Conservation (phyloP, 805 yeast species). For the Teunomyces barrocoloradensis region DNA sequence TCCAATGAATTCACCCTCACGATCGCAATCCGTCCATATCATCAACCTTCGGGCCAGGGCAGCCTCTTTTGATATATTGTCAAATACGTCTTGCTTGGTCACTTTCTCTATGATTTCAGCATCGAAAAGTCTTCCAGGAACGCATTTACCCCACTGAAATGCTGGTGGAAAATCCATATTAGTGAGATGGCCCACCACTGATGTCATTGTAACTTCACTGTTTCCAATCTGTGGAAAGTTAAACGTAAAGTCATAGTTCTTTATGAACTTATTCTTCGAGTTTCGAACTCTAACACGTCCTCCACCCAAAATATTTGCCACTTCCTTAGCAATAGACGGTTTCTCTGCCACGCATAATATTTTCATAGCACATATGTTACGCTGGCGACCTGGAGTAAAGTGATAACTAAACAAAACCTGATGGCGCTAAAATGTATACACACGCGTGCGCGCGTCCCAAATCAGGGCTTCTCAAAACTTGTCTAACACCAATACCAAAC, state of each 20-base stretch:
- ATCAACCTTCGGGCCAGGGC: constrained; percentile 58
- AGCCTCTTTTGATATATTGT: constrained; percentile 69
- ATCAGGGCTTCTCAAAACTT: neutral
- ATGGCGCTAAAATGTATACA: neutral
- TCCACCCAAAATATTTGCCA: constrained; percentile 73
- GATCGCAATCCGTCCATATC: constrained; percentile 99
- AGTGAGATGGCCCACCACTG: constrained; percentile 85
- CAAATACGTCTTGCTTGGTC: constrained; percentile 47
- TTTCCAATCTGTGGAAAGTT: constrained; percentile 59
- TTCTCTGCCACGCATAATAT: constrained; percentile 96
- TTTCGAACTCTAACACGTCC: constrained; percentile 52
- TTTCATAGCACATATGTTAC: constrained; percentile 43
- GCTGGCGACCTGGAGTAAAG: neutral
- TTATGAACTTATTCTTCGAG: constrained; percentile 59
- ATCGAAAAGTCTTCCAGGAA: constrained; percentile 64
- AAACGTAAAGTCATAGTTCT: constrained; percentile 75
- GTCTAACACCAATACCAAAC: no score
- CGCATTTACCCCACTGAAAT: constrained; percentile 63
- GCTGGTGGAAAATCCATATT: constrained; percentile 61
- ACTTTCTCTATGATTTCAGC: constrained; percentile 56
- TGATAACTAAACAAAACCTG: neutral
- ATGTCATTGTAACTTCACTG: constrained; percentile 85
- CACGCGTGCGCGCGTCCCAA: neutral
- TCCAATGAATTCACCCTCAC: constrained; percentile 95
- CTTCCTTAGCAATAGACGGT: constrained; percentile 88